Evolutionary conservation across 345 rosid species (phyloP).

Genomic region (Cochlearia excelsa): DNA sequence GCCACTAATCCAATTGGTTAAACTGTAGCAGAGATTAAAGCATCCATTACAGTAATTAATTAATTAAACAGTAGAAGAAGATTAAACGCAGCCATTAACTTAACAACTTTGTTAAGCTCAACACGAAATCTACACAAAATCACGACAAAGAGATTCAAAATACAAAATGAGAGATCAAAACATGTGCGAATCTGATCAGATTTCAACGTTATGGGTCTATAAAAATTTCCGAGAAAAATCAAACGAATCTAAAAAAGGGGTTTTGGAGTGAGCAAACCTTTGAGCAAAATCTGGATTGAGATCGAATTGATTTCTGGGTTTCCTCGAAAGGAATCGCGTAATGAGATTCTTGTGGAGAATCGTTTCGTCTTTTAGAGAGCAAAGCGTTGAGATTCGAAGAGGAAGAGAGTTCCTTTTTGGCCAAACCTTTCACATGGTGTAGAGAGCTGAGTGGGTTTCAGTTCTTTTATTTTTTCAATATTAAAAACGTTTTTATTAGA

Average conservation of each 20-base stretch:
- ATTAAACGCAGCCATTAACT: background rate
- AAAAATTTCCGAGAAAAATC: too few species aligned
- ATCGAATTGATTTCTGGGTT: background rate
- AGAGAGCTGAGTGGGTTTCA: too few species aligned
- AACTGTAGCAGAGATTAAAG: too few species aligned
- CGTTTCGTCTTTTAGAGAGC: background rate
- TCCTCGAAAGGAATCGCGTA: constrained; percentile 1
- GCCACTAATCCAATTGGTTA: too few species aligned
- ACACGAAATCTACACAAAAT: background rate
- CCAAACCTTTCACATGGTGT: too few species aligned
- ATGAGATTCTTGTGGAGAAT: background rate
- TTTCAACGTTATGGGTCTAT: constrained; percentile 5
- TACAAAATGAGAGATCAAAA: constrained; percentile 6
- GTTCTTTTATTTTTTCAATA: too few species aligned
- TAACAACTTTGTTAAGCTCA: too few species aligned
- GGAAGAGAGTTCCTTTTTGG: too few species aligned
- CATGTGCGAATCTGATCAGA: constrained; percentile 29
- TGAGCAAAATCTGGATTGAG: constrained; percentile 12
- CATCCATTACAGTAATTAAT: too few species aligned
- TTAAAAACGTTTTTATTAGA: too few species aligned
- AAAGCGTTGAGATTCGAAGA: too few species aligned
- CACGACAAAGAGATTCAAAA: background rate
- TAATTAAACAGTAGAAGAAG: too few species aligned
- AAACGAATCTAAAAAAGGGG: background rate
- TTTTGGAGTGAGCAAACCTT: constrained; percentile 32